Conservation (phyloP, 2,329 filamentous ascomycete genomes). For the Aspergillus neoniger region DNA sequence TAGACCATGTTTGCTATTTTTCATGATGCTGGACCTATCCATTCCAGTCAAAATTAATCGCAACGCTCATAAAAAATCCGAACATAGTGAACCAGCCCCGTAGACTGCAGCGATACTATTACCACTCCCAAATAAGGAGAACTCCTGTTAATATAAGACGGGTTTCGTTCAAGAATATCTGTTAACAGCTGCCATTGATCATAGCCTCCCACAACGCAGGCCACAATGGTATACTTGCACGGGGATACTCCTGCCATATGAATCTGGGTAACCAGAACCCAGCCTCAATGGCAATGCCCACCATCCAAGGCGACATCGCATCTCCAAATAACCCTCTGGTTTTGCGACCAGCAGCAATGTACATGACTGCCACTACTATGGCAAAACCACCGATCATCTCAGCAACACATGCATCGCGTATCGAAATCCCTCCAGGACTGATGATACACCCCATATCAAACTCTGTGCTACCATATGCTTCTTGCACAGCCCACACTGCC, state of each 20-base stretch:
- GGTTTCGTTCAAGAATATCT: too few relatives aligned
- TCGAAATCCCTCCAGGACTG: not conserved
- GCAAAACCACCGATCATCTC: not conserved
- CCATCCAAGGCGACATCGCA: not conserved
- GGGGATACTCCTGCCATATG: not conserved
- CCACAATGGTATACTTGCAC: not conserved
- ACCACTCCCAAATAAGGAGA: accelerated
- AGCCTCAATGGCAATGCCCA: not conserved
- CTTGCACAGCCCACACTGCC: not conserved
- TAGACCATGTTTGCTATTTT: too few relatives aligned
- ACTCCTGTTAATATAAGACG: too few relatives aligned
- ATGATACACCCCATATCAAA: not conserved
- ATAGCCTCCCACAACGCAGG: not conserved
- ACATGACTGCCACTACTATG: not conserved
- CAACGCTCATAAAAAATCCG: too few relatives aligned
- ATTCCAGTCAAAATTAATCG: accelerated
- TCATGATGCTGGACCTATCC: too few relatives aligned
- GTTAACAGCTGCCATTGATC: too few relatives aligned
- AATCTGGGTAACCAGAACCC: not conserved
- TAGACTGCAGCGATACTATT: too few relatives aligned
- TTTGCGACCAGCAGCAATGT: not conserved
- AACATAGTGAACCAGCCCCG: too few relatives aligned
- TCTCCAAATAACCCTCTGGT: not conserved
- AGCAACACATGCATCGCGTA: not conserved
- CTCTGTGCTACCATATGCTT: not conserved